These are phyloP conservation scores for Wickerhamiella qilinensis DNA, from an alignment of 805 yeast species.

Conservation along the genomic window DNA sequence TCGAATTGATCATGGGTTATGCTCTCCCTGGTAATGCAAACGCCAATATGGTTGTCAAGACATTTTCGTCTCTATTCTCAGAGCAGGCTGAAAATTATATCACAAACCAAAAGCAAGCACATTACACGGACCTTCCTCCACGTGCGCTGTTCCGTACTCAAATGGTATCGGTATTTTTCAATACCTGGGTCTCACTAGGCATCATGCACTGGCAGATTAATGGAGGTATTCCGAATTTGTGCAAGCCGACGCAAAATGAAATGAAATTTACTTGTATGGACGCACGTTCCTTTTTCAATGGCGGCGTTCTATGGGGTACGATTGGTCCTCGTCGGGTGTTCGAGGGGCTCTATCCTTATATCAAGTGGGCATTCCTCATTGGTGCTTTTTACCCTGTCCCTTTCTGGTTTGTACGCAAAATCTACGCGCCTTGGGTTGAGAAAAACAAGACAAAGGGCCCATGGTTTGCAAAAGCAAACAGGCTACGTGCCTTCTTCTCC, in stretches of 20 bases:
- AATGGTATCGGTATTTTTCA: constrained; percentile 18
- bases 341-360: constrained; percentile 39
- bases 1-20: constrained; percentile 36
- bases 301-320: constrained; percentile 40
- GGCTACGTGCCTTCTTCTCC: too few species aligned
- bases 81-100: constrained; percentile 47
- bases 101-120: constrained; percentile 37
- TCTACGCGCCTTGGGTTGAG: background rate
- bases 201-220: constrained; percentile 21
- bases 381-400: constrained; percentile 26
- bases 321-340: constrained; percentile 41
- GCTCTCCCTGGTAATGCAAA: constrained; percentile 40
- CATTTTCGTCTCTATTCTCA: constrained; percentile 42
- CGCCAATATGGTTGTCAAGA: constrained; percentile 36
- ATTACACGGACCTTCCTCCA: constrained; percentile 44
- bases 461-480: too few species aligned
- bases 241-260: constrained; percentile 23
- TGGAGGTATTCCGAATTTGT: constrained; percentile 22
- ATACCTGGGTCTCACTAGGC: constrained; percentile 18
- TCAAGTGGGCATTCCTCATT: constrained; percentile 46
- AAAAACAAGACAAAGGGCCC: constrained; percentile 18
- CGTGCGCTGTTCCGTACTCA: constrained; percentile 37
- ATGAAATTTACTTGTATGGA: constrained; percentile 29
- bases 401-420: constrained; percentile 7
- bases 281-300: constrained; percentile 27